Evolutionary conservation across 2,329 filamentous ascomycete genomes (phyloP).

Genomic region (Pezicula rhizophila): DNA sequence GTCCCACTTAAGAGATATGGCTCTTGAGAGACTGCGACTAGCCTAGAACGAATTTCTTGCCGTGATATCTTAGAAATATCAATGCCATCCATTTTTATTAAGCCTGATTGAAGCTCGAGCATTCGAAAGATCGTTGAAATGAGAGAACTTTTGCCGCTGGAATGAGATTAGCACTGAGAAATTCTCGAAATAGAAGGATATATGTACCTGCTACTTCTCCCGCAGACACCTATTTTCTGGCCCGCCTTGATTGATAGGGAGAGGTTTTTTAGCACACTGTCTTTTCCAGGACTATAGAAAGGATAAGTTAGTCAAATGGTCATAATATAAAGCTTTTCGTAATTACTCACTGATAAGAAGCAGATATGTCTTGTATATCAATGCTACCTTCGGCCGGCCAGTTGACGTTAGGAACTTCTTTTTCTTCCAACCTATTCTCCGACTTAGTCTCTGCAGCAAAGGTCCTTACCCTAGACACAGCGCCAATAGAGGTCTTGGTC

Average conservation of each 20-base stretch:
- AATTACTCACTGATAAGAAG: neutral
- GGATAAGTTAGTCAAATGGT: no score
- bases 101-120: slow-evolving; percentile 35
- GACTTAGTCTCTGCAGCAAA: slow-evolving; percentile 37
- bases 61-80: slow-evolving; percentile 33
- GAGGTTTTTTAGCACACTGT: slow-evolving; percentile 19
- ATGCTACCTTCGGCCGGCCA: neutral
- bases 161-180: slow-evolving; percentile 2
- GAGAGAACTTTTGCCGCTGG: slow-evolving; percentile 32
- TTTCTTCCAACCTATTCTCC: slow-evolving; percentile 22
- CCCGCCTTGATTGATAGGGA: slow-evolving; percentile 39
- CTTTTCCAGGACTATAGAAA: no score
- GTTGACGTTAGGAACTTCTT: neutral
- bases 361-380: neutral
- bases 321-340: slow-evolving; percentile 16
- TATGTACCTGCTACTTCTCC: slow-evolving; percentile 38
- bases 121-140: slow-evolving; percentile 42
- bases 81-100: slow-evolving; percentile 34
- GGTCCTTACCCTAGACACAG: slow-evolving; percentile 45
- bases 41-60: slow-evolving; percentile 31
- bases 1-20: slow-evolving; percentile 32
- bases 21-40: slow-evolving; percentile 36
- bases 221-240: slow-evolving; percentile 43
- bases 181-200: slow-evolving; percentile 30
- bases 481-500: slow-evolving; percentile 52